Base-by-base conservation (phyloP, 108 stramenopile genomes). In the Conticribra guillardii region DNA sequence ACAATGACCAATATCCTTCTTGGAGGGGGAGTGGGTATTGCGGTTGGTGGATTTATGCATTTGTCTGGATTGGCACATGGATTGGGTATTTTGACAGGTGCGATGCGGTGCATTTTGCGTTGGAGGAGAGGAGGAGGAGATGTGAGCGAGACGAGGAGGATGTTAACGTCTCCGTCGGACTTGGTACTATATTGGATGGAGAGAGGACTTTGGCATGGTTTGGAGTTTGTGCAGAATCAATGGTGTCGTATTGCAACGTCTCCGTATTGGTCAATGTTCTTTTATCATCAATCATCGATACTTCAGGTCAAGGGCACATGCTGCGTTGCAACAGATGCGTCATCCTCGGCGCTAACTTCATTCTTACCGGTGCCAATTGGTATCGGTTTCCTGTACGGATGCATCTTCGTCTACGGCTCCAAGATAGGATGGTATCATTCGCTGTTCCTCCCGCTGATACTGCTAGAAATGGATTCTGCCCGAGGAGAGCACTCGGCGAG, bases 401-500 rank as follows among this genome's bases (percentile, higher is more conserved):
- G 56, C 53, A 17, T 85, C 2, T 90, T 85, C 58, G 90, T 91
- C 31, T 88, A 86, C 37, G 90, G 90, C 18, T 86, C 87, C 51
- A 94, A 94, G 71, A 58, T 90, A 41, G 93, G 93, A 4, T 85
- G 60, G 57, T 94, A 94, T 60, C 93, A 94, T 72, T 70, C 72
- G 5, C 33, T 90, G 1, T 88, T 83, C 37, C 60, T 94, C 4
- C 93, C 93, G 11, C 51, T 90, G 24, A 94, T 94, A 60, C 49
- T 91, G 30, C 50, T 94, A 16, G 93, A 94, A 86, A 88, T 94
- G 86, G 89, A 91, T 51, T 60, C 64, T 17, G 88, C 86, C 8
- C 81, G 69, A 22, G 31, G 54, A n/a, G 22, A 19, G 28, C 21
- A 49, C 4, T 41, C 18, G 26, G 64, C 85, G 2, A 89, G 89